A percentile compares a stretch with the other conserved stretches of the same genome.
Evolutionary conservation across 2,329 filamentous ascomycete genomes (phyloP).

Genomic region (Ophiostoma himal-ulmi): DNA sequence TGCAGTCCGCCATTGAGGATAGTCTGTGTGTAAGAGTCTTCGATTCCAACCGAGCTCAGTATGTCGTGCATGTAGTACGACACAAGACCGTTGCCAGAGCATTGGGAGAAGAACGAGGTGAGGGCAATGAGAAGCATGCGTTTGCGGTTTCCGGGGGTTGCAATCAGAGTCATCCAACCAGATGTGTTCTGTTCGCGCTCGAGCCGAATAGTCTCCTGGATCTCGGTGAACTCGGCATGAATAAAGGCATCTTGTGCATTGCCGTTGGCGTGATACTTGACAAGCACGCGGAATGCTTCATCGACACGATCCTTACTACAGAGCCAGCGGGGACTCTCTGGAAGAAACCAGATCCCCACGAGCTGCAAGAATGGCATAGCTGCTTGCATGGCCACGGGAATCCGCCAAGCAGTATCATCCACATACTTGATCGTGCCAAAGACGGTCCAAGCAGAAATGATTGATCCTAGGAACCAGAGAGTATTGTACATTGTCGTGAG

Average conservation of each 20-base stretch:
- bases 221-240: slow-evolving; percentile 55
- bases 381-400: slow-evolving; percentile 43
- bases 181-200: slow-evolving; percentile 46
- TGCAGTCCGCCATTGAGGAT: slow-evolving; percentile 28
- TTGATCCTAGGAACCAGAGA: slow-evolving; percentile 70
- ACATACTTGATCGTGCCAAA: slow-evolving; percentile 47
- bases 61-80: slow-evolving; percentile 34
- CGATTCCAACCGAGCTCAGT: slow-evolving; percentile 33
- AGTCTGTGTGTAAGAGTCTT: slow-evolving; percentile 22
- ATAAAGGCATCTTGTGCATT: slow-evolving; percentile 44
- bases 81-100: slow-evolving; percentile 30
- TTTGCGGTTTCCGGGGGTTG: slow-evolving; percentile 26
- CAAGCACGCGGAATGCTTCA: slow-evolving; percentile 36
- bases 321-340: slow-evolving; percentile 24
- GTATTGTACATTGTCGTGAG: slow-evolving; percentile 76
- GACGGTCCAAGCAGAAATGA: slow-evolving; percentile 67
- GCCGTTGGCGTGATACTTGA: slow-evolving; percentile 24
- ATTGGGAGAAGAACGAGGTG: slow-evolving; percentile 24
- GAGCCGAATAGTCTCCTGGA: slow-evolving; percentile 49
- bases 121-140: slow-evolving; percentile 24
- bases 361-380: slow-evolving; percentile 22
- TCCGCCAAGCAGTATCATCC: slow-evolving; percentile 31
- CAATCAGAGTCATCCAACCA: slow-evolving; percentile 49
- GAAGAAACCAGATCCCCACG: slow-evolving; percentile 21
- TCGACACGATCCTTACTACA: slow-evolving; percentile 29